Base-by-base conservation (phyloP, 1,284 basidiomycete species). In the Takashimella tepidaria region DNA sequence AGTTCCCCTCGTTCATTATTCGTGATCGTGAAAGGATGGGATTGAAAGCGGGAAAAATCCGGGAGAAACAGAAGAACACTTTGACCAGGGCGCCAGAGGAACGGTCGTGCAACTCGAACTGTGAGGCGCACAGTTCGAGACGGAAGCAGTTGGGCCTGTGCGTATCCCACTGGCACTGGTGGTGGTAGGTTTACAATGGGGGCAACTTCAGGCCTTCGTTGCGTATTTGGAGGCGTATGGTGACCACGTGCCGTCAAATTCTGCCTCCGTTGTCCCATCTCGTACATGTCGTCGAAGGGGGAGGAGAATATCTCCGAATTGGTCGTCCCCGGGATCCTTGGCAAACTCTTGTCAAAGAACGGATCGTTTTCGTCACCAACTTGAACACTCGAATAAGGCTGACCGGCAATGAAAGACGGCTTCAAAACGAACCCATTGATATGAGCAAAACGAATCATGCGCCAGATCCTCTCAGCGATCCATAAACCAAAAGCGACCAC, bases 11-110 rank as follows among this genome's bases (percentile, higher is more conserved):
- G 83, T 66, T 83, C 84, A 25, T 85, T 79, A 41, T 83, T 84
- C 19, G 83, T 84, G 56, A 85, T 84, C 0, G 90, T 91, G 74
- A 91, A 92, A 1, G 89, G 90, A 67, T 92, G 89, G 2, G 83
- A 82, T 47, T 85, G 82, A 68, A 85, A 79, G 44, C 77, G 79
- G 5, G 84, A 84, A 11, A 92, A 78, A 20, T 80, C 79, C 1
- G 89, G 89, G 5, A 91, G 77, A 54, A 80, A 83, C 56, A 92
- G 80, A 21, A 88, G 79, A 61, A 91, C 62, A 41, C 62, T 66
- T 49, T 74, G 72, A 4, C 90, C 90, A 0, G 89, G 84, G 4
- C 82, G 79, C 88, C 88, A 92, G 0, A 78, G 73, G 49, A 87
- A 70, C 47, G 80, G 80, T 0, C 80, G 79, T 0, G 84, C 81